Conservation (phyloP, 306 rosid species). For the Begonia masoniana region DNA sequence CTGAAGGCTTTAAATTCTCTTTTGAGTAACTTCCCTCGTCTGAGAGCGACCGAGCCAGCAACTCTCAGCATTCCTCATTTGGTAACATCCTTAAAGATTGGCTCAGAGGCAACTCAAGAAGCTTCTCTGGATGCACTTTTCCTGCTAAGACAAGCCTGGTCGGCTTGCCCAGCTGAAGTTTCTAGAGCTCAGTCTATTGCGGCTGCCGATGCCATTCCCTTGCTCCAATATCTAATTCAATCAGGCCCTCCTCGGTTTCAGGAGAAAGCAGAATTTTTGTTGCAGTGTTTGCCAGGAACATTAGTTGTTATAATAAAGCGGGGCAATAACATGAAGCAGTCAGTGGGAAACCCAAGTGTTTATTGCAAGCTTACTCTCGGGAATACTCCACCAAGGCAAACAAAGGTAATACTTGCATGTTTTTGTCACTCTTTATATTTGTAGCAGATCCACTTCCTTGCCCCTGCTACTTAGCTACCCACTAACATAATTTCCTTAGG, state of each 20-base stretch:
- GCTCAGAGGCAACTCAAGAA: slow-evolving; percentile 96
- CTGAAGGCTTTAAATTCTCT: slow-evolving; percentile 89
- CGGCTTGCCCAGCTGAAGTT: slow-evolving; percentile 96
- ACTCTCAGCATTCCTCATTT: slow-evolving; percentile 97
- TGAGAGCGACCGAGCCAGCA: slow-evolving; percentile 96
- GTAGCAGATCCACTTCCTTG: no score
- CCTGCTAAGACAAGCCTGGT: slow-evolving; percentile 99
- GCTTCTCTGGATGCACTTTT: slow-evolving; percentile 92
- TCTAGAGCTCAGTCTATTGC: slow-evolving; percentile 96
- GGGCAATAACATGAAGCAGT: slow-evolving; percentile 94
- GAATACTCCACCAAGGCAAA: slow-evolving; percentile 72
- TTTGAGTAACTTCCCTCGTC: slow-evolving; percentile 92
- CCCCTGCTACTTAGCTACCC: no score
- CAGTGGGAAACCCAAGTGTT: slow-evolving; percentile 96
- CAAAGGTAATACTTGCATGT: slow-evolving; percentile 39
- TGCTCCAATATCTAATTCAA: slow-evolving; percentile 90
- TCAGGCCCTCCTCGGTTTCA: slow-evolving; percentile 98
- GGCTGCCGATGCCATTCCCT: slow-evolving; percentile 95
- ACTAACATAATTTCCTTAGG: no score
- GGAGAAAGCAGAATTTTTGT: slow-evolving; percentile 86
- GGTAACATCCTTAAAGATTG: slow-evolving; percentile 84
- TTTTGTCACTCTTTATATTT: no score
- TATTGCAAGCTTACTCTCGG: slow-evolving; percentile 91
- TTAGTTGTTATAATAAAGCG: slow-evolving; percentile 80
- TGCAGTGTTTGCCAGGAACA: slow-evolving; percentile 98